Conservation (phyloP, 768 basidiomycete genomes). For the Pisolithus sp. region DNA sequence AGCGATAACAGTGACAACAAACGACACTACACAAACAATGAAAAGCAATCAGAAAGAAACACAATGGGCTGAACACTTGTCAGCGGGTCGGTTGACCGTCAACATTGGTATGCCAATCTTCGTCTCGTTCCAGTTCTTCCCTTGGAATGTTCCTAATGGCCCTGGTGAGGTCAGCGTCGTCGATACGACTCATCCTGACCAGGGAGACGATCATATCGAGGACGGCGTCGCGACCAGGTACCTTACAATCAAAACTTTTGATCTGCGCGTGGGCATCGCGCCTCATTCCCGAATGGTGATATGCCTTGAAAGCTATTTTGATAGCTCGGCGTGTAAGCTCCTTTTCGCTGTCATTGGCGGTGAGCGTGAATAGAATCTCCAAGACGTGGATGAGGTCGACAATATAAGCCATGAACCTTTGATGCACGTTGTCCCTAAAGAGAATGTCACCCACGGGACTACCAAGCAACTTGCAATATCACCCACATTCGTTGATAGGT, state of each 20-base stretch:
- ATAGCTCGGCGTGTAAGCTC: neutral
- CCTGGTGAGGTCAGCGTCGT: neutral
- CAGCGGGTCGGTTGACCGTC: neutral
- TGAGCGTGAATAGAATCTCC: slow-evolving; percentile 13
- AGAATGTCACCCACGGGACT: neutral
- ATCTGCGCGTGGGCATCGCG: neutral
- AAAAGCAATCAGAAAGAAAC: too few relatives aligned
- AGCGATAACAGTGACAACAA: too few relatives aligned
- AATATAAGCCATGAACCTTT: slow-evolving; percentile 20
- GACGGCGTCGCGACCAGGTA: neutral
- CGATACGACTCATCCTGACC: neutral
- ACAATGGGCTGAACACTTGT: too few relatives aligned
- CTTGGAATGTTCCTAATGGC: neutral
- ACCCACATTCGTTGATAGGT: slow-evolving; percentile 1
- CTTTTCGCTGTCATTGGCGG: neutral
- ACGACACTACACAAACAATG: too few relatives aligned
- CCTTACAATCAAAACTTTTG: neutral
- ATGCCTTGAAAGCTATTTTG: neutral
- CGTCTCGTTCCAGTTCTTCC: neutral
- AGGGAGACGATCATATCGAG: neutral
- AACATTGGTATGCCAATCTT: neutral
- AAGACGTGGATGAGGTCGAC: slow-evolving; percentile 18
- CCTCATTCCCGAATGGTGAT: neutral
- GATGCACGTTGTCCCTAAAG: slow-evolving; percentile 1
- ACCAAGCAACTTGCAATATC: neutral